Evolutionary conservation across 1,139 yeast species (phyloP), one percentile per base, ranked within the genome.

Genomic region (Lodderomyces parapsilosis): DNA sequence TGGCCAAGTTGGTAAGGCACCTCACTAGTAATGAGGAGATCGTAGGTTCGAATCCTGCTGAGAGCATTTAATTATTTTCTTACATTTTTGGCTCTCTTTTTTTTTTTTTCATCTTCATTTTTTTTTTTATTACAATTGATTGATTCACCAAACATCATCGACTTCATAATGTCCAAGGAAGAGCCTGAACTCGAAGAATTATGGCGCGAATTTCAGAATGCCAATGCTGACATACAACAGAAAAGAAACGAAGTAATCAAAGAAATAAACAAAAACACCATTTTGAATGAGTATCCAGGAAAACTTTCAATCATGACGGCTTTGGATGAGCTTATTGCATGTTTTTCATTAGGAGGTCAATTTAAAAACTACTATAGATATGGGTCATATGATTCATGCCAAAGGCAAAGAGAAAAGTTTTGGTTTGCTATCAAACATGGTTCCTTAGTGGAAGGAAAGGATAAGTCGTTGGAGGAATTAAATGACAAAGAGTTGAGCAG

Each of bases 1-100:
- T 80, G 85, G 84, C 88, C 88, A 82, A 83, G 88, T 81, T 82
- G 89, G 88, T 83, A 83, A 83, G 88, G 89, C 89, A 85, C 86
- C 81, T 81, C 88, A 83, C 89, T 83, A 83, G 88, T 83, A 83
- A 83, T 83, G 88, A 81, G 81, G 86, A 83, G 89, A 83, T 83
- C 89, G 82, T 80, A 86, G 82, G 88, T 82, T 82, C 88, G 83
- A 82, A 71, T 81, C 86, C 81, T 86, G 81, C 79, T 79, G 82
- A 78, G 78, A 83, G 86, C 86, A 81, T 52, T 56, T 55, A 50
- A 9, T 9, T 65, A 32, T 25, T 6, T 4, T n/a, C n/a, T 2
- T 49, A 30, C 14, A 4, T 15, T 15, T 25, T 31, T 28, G 4
- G 25, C 27, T 30, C 24, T 23, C 20, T 14, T 38, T 28, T 33